A percentile compares a stretch with the other conserved stretches of the same genome.
These are phyloP conservation scores for Holtermannia corniformis DNA, from an alignment of 768 basidiomycete genomes.

Conservation along the genomic window DNA sequence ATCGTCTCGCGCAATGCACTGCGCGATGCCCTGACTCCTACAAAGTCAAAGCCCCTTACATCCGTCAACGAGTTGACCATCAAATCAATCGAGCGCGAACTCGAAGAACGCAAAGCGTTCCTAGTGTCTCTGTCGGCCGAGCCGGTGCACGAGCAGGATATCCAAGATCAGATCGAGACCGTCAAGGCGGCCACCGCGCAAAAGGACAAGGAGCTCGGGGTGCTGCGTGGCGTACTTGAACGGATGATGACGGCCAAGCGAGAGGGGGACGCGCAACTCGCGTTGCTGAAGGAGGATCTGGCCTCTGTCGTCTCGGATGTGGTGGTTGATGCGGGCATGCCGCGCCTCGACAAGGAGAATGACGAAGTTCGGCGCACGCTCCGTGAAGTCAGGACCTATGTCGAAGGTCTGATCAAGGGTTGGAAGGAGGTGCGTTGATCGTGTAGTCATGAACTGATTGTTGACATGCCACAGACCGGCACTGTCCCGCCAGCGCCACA, in stretches of 20 bases:
- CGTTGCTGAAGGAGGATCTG: neutral
- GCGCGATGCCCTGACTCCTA: neutral
- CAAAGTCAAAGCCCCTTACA: neutral
- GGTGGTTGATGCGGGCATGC: neutral
- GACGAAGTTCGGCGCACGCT: neutral
- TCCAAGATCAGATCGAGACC: neutral
- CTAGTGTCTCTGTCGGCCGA: neutral
- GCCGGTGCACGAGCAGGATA: neutral
- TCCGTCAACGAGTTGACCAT: neutral
- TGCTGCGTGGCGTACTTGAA: neutral
- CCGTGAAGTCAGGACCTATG: neutral
- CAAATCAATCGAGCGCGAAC: neutral
- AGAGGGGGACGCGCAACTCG: neutral
- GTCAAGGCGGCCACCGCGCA: neutral
- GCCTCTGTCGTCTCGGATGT: too few species aligned
- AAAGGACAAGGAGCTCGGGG: neutral
- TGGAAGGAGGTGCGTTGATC: neutral
- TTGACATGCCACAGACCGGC: neutral
- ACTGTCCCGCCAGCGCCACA: neutral
- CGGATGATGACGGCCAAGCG: neutral
- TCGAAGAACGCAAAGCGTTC: neutral
- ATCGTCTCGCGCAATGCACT: neutral
- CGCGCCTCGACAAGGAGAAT: neutral
- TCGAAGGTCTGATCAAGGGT: neutral
- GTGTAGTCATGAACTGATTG: too few species aligned